Evolutionary conservation across 2,329 filamentous ascomycete genomes (phyloP), one percentile per base, ranked within the genome.

Genomic region (Teratosphaeria zuluensis): DNA sequence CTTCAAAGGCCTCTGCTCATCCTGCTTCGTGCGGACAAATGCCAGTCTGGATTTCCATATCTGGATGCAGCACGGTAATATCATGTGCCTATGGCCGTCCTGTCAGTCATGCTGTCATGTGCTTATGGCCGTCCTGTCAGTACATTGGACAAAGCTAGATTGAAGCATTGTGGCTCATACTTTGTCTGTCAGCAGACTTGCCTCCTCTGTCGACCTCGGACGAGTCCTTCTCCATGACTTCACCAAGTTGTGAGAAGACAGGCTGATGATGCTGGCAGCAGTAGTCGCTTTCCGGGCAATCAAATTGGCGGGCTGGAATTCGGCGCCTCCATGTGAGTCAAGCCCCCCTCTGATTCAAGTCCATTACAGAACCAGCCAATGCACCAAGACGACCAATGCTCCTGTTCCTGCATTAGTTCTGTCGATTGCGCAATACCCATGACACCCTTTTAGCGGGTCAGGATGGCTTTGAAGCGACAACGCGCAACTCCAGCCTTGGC

Each of bases 381-480:
- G n/a, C 42, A 48, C 42, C 33, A 48, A 4, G 42, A 19, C 21
- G 42, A 21, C 42, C 42, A 48, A 48, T 19, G 19, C 21, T 48
- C n/a, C 59, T 52, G 66, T 69, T 65, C 66, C 66, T 69, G 66
- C 66, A 66, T 67, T 68, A 68, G 65, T 61, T 51, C 55, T 14
- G 19, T 24, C 24, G 28, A 52, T 66, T 68, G 65, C 66, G 66
- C 65, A 65, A 66, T 66, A 33, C 42, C 60, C 52, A 64, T 62
- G 57, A 59, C 48, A 54, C 51, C 58, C 61, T 64, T 61, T 64
- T 61, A 61, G 56, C 56, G 58, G 56, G 57, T 63, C 58, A 58
- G 56, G 58, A 57, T 51, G 48, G 6, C 51, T 21, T 38, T 57
- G 14, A 59, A 63, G 62, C 59, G 56, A 59, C 59, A 55, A 48